These are phyloP conservation scores for Coccomyxa sp. DNA, from an alignment of 139 green algal genomes.

Conservation along the genomic window DNA sequence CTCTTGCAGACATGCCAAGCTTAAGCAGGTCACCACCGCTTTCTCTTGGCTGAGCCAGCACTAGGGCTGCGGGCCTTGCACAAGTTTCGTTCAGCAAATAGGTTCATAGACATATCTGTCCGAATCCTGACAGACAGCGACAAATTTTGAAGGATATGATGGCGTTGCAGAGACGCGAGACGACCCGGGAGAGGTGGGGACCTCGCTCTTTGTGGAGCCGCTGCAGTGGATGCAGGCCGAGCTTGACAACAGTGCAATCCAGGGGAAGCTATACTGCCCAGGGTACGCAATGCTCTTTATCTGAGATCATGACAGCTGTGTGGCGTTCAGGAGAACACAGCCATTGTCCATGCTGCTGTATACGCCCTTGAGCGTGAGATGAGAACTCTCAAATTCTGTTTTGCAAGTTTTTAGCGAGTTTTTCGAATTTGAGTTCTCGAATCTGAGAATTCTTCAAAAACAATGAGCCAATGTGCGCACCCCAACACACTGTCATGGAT, in stretches of 20 bases:
- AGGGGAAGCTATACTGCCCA: constrained; percentile 87
- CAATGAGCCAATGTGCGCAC: neutral
- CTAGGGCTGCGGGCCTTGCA: constrained; percentile 3
- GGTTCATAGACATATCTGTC: neutral
- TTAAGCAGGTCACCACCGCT: too few relatives aligned
- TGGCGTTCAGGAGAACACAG: too few relatives aligned
- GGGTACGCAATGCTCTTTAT: constrained; percentile 7
- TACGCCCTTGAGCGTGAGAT: neutral
- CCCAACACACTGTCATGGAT: neutral
- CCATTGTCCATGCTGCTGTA: neutral
- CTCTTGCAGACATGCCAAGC: too few relatives aligned
- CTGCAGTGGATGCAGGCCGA: constrained; percentile 76
- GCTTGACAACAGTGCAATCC: constrained; percentile 38
- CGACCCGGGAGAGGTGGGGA: constrained; percentile 9
- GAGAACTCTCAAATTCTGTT: neutral
- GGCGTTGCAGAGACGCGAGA: neutral
- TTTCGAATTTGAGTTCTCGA: neutral
- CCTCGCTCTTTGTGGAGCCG: constrained; percentile 75
- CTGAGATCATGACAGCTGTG: neutral
- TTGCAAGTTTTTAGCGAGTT: neutral
- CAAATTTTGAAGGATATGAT: too few relatives aligned
- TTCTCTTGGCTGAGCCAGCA: constrained; percentile 1
- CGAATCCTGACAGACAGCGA: constrained; percentile 3
- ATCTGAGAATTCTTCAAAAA: neutral
- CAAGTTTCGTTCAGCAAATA: neutral